Evolutionary conservation across 2,329 filamentous ascomycete species (phyloP).

Genomic region (Cordyceps fumosorosea): DNA sequence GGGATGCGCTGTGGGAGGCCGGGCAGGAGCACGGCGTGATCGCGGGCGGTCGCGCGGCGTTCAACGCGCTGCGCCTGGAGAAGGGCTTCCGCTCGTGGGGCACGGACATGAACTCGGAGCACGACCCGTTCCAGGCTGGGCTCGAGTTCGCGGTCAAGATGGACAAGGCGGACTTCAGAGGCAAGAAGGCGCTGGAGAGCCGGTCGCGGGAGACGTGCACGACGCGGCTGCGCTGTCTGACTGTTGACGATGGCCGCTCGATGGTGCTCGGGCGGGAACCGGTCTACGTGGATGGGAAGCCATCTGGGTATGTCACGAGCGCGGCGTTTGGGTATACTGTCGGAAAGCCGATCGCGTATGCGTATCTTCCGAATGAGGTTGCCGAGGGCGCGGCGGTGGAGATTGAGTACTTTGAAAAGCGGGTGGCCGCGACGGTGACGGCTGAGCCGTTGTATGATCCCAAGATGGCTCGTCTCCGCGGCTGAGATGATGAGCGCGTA

Average conservation of each 20-base stretch:
- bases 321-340: conserved; percentile 55
- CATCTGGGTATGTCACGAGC: conserved; percentile 52
- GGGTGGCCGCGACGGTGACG: conserved; percentile 46
- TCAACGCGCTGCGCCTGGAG: conserved; percentile 53
- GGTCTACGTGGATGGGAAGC: conserved; percentile 41
- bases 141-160: conserved; percentile 42
- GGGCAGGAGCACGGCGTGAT: conserved; percentile 49
- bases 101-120: conserved; percentile 53
- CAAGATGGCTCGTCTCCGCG: conserved; percentile 12
- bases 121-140: conserved; percentile 54
- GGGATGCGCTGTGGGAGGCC: conserved; percentile 51
- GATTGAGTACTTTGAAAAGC: conserved; percentile 54
- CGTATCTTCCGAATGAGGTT: conserved; percentile 45
- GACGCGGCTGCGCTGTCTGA: conserved; percentile 41
- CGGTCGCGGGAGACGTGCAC: conserved; percentile 29
- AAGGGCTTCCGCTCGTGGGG: conserved; percentile 53
- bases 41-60: conserved; percentile 51
- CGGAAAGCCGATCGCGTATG: conserved; percentile 52
- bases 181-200: conserved; percentile 40
- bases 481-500: not conserved
- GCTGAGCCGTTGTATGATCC: conserved; percentile 38
- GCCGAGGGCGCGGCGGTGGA: conserved; percentile 45
- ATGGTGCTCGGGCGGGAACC: conserved; percentile 58
- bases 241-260: conserved; percentile 48
- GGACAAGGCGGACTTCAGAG: conserved; percentile 43